Conservation (phyloP, 495 filamentous ascomycete genomes). For the Xylaria longipes region DNA sequence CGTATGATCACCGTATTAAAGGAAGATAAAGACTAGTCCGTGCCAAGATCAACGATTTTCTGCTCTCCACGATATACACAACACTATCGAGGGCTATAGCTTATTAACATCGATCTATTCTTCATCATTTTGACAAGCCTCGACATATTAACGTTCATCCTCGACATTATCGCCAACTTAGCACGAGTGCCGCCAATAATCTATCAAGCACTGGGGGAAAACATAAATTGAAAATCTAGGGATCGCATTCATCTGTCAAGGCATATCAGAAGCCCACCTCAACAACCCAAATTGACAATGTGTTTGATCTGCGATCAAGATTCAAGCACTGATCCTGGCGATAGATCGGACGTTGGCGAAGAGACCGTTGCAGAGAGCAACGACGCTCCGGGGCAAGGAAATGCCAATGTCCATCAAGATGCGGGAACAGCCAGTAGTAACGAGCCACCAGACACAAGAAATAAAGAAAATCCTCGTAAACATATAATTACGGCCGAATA, state of each 20-base stretch:
- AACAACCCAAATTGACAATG: background rate
- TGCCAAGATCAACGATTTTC: background rate
- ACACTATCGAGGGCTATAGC: background rate
- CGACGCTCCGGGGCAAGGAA: background rate
- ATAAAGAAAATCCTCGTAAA: background rate
- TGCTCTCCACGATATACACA: background rate
- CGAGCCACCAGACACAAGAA: background rate
- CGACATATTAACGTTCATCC: background rate
- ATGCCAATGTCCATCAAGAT: background rate
- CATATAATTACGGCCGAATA: background rate
- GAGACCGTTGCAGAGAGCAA: background rate
- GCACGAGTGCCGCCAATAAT: background rate
- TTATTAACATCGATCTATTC: background rate
- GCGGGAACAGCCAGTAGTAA: background rate
- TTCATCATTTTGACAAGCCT: background rate
- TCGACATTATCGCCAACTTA: background rate
- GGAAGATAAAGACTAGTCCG: background rate
- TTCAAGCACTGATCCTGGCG: background rate
- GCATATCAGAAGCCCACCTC: background rate
- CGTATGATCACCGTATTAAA: no score
- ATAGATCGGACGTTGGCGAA: background rate
- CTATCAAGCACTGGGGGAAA: background rate
- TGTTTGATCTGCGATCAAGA: background rate
- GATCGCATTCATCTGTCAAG: background rate
- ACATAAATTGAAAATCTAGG: background rate